Percentiles rank a stretch among this genome's conserved stretches.
phyloP scores from a whole-genome alignment of 148 eudicot genomes.

The Cornus kousa region DNA sequence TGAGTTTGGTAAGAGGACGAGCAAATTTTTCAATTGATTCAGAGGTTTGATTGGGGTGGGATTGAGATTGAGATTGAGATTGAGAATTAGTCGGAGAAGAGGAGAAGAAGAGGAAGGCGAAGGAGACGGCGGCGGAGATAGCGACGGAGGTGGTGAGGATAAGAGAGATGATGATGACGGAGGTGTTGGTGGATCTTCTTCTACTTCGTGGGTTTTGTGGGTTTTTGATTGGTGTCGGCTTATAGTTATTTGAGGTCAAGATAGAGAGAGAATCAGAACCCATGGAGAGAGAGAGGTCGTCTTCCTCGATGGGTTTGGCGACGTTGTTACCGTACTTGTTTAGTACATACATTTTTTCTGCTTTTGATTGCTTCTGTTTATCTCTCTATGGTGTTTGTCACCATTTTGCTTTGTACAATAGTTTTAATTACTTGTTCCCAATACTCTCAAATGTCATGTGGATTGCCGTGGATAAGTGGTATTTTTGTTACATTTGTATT shows the following conservation, averaged over 20 bases:
- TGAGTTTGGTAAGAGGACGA: constrained; percentile 45
- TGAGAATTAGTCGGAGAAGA: constrained; percentile 6
- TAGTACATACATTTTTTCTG: not conserved
- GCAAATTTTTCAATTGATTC: constrained; percentile 5
- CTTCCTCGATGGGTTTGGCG: not conserved
- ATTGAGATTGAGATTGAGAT: too few relatives aligned
- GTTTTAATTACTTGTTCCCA: too few relatives aligned
- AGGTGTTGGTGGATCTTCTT: constrained; percentile 25
- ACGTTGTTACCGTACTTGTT: not conserved
- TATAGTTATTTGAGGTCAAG: not conserved
- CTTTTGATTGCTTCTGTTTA: not conserved
- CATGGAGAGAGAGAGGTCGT: constrained; percentile 12
- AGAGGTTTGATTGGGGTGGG: not conserved
- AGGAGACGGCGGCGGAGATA: too few relatives aligned
- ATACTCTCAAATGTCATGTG: not conserved
- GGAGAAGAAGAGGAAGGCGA: constrained; percentile 26
- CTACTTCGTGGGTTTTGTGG: too few relatives aligned
- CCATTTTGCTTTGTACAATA: not conserved
- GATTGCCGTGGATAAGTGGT: too few relatives aligned
- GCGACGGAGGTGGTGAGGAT: constrained; percentile 21
- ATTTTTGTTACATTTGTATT: too few relatives aligned
- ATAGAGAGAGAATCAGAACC: constrained; percentile 11
- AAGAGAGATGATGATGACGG: constrained; percentile 25
- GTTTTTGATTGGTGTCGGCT: constrained; percentile 20
- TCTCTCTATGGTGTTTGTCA: not conserved